Conservation (phyloP, 2,329 filamentous ascomycete species). For the Aspergillus versicolor region DNA sequence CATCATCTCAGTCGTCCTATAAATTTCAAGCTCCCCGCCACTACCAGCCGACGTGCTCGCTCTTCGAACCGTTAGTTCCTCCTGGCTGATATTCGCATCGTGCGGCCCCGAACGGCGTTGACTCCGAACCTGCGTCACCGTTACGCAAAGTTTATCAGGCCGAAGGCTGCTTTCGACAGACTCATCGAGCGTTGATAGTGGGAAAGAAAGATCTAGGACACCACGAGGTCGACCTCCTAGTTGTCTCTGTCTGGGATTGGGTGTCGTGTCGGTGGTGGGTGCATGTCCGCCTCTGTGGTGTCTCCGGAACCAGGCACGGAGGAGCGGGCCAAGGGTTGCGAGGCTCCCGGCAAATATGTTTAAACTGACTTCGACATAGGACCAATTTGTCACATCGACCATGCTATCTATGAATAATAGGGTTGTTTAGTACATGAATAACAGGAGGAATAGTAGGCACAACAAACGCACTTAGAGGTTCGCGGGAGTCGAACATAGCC, state of each 20-base stretch:
- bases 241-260: constrained; percentile 17
- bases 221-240: constrained; percentile 17
- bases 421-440: not conserved
- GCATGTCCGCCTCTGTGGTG: constrained; percentile 3
- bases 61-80: constrained; percentile 23
- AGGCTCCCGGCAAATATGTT: constrained; percentile 48
- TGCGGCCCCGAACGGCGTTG: constrained; percentile 15
- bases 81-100: constrained; percentile 28
- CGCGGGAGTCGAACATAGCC: constrained; percentile 35
- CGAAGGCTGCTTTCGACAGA: constrained; percentile 20
- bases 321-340: constrained; percentile 50
- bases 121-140: constrained; percentile 30
- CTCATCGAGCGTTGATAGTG: constrained; percentile 28
- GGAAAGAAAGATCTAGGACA: constrained; percentile 20
- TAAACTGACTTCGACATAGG: constrained; percentile 34
- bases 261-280: constrained; percentile 15
- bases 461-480: constrained; percentile 33
- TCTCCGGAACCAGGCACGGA: constrained; percentile 32
- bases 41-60: not conserved
- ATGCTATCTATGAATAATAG: constrained; percentile 36
- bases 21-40: not conserved
- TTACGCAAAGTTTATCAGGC: constrained; percentile 30
- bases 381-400: constrained; percentile 44
- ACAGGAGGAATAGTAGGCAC: not conserved
- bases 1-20: not conserved